A percentile compares a stretch with the other conserved stretches of the same genome.
phyloP scores from a whole-genome alignment of 257 asterid genomes.

The Linaria vulgaris region DNA sequence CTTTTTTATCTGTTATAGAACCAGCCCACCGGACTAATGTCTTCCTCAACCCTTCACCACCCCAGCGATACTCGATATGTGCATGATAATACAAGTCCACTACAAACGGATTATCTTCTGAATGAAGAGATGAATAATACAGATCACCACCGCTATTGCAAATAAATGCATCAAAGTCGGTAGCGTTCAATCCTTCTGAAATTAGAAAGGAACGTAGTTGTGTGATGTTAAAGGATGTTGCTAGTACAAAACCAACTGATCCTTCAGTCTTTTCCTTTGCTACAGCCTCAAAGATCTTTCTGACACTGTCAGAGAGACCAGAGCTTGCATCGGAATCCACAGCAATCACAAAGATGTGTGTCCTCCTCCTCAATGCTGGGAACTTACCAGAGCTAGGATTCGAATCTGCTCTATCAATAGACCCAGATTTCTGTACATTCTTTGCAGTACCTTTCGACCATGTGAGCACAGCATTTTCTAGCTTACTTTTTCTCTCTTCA shows the following conservation, averaged over 20 bases:
- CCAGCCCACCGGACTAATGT: constrained; percentile 87
- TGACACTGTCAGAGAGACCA: constrained; percentile 75
- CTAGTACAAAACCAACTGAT: constrained; percentile 75
- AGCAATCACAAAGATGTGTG: constrained; percentile 77
- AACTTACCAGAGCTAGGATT: constrained; percentile 69
- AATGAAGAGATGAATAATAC: constrained; percentile 70
- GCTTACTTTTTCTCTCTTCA: constrained; percentile 65
- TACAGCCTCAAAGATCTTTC: constrained; percentile 68
- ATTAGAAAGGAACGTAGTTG: constrained; percentile 64
- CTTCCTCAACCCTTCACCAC: constrained; percentile 97
- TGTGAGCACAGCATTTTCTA: constrained; percentile 70
- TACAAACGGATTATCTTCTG: constrained; percentile 79
- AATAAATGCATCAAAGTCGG: constrained; percentile 89
- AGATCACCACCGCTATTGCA: constrained; percentile 99
- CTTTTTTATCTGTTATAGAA: constrained; percentile 58
- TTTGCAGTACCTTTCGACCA: constrained; percentile 71
- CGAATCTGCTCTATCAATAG: constrained; percentile 35
- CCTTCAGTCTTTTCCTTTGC: constrained; percentile 84
- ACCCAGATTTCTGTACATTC: constrained; percentile 52
- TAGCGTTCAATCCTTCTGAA: constrained; percentile 67
- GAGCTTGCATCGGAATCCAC: constrained; percentile 65
- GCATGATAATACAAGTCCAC: constrained; percentile 98
- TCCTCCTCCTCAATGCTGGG: constrained; percentile 92
- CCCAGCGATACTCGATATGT: constrained; percentile 98
- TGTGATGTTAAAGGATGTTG: constrained; percentile 73